Base-by-base conservation (phyloP, 2,329 filamentous ascomycete species). In the Pseudopithomyces chartarum region DNA sequence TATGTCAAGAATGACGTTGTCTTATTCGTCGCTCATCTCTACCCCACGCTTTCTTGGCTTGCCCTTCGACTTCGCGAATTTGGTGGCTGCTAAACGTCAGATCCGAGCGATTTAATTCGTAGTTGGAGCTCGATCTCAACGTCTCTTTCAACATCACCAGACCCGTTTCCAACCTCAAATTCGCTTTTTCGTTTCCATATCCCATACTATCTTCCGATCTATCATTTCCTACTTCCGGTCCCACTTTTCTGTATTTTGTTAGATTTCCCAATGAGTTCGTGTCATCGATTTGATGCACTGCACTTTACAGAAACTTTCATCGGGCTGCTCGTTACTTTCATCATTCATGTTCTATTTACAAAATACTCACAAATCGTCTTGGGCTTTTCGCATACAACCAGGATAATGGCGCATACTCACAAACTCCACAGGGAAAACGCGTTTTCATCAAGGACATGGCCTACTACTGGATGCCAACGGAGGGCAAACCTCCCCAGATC, bases 371-470 rank as follows among this genome's bases (percentile, higher is more conserved):
- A 39, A 40, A 38, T 17, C 47, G 45, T 29, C 43, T 32, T 40
- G 12, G n/a, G 48, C 7, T 26, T 44, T 45, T 12, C 13, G 19
- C 36, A 46, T 10, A 48, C n/a, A 29, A 45, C 17, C 19, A 51
- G 32, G 50, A 51, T 36, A 1, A 50, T 48, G 50, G 50, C 56
- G 49, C 57, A 56, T 57, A 54, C 71, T 75, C 54, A 74, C 65
- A 32, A 8, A 50, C 17, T 10, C 13, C 19, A 60, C 66, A 96
- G 90, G 90, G 88, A 69, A 97, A 96, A 81, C 90, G 94, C 66
- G 81, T 96, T 68, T 97, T 98, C 80, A 95, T 99, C 84, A 99
- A 99, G 78, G 95, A 98, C 76, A 99, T 98, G 80, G 89, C 90
- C 54, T 90, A 97, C 78, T 98, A 98, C 76, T 83, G 97, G 63